Evolutionary conservation across 352 stramenopile genomes (phyloP).

Genomic region (Pythium utonaiense): DNA sequence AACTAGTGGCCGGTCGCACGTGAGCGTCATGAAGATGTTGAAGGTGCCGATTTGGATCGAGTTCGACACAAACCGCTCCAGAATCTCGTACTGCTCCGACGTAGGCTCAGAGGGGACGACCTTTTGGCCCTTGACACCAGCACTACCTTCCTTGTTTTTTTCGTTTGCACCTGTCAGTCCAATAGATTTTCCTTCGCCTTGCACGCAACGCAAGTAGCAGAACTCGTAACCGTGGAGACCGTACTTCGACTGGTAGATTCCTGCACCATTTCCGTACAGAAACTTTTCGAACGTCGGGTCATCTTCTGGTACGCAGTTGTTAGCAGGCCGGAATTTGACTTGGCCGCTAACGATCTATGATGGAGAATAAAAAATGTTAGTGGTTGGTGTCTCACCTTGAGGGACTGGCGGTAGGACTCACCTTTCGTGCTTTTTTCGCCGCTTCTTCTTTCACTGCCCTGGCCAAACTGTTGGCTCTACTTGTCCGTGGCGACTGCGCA

Average conservation of each 20-base stretch:
- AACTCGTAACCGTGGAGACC: conserved; percentile 60
- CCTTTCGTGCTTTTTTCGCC: conserved; percentile 39
- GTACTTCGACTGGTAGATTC: conserved; percentile 65
- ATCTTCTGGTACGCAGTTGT: conserved; percentile 28
- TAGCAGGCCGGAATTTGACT: conserved; percentile 48
- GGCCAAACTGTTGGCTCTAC: conserved; percentile 23
- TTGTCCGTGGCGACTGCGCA: conserved; percentile 24
- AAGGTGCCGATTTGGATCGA: conserved; percentile 54
- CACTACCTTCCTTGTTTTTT: conserved; percentile 1
- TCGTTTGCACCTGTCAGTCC: conserved; percentile 21
- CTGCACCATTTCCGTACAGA: conserved; percentile 46
- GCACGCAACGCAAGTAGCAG: conserved; percentile 42
- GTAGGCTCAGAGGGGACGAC: conserved; percentile 5
- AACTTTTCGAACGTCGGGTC: conserved; percentile 33
- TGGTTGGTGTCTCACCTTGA: too few relatives aligned
- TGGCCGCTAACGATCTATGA: conserved; percentile 42
- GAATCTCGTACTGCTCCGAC: conserved; percentile 36
- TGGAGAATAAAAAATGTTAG: not conserved
- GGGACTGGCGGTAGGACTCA: too few relatives aligned
- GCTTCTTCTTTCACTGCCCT: conserved; percentile 28
- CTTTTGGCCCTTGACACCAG: conserved; percentile 19
- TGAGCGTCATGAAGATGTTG: conserved; percentile 63
- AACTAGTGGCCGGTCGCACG: conserved; percentile 41
- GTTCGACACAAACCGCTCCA: conserved; percentile 50
- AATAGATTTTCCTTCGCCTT: conserved; percentile 28